Conservation (phyloP, 129 eudicot species). For the Calendula officinalis region DNA sequence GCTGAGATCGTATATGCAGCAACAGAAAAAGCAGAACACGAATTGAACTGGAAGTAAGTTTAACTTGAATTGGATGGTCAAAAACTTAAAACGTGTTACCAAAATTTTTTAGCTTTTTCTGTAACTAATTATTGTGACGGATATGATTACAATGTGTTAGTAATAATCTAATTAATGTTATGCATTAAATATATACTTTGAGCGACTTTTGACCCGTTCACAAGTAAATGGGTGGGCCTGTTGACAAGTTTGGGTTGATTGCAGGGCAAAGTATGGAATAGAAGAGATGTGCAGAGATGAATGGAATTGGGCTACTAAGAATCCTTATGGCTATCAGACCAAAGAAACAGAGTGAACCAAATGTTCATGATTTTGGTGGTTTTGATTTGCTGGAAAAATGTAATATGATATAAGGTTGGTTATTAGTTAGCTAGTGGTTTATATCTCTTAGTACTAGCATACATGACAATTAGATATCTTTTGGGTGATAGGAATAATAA, state of each 20-base stretch:
- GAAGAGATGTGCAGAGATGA: conserved; percentile 86
- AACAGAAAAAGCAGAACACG: conserved; percentile 60
- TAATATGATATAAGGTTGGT: background rate
- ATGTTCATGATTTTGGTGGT: background rate
- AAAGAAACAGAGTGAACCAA: conserved; percentile 10
- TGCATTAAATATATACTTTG: no score
- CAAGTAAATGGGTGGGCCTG: background rate
- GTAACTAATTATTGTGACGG: no score
- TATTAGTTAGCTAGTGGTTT: background rate
- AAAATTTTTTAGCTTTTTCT: no score
- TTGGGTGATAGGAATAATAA: background rate
- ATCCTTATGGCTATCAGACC: conserved; percentile 73
- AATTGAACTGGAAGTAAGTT: conserved; percentile 34
- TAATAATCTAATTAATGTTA: no score
- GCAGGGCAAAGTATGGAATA: conserved; percentile 82
- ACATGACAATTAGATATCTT: background rate
- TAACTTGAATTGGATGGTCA: conserved; percentile 70
- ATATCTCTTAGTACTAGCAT: background rate
- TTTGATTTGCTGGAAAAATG: background rate
- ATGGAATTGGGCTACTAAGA: conserved; percentile 98
- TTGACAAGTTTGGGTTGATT: no score
- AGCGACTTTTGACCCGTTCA: no score
- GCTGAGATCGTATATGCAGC: conserved; percentile 64
- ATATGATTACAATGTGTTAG: no score
- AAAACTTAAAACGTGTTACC: no score